Conservation (phyloP, 495 filamentous ascomycete genomes). For the Massariosphaeria phaeospora region DNA sequence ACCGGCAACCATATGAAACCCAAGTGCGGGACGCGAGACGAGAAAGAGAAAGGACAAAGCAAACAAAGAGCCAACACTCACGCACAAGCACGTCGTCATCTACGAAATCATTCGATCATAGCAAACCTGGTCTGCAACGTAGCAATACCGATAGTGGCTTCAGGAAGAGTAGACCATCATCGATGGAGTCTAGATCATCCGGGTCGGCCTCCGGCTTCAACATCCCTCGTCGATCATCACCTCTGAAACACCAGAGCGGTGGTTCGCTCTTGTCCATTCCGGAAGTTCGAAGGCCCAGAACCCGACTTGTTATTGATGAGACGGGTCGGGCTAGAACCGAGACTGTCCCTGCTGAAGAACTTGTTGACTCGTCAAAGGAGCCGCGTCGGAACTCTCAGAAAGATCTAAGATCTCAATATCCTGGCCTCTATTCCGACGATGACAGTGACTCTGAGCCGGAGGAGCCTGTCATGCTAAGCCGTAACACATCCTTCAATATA, state of each 20-base stretch:
- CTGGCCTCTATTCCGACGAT: slow-evolving; percentile 38
- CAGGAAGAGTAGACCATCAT: slow-evolving; percentile 23
- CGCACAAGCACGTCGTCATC: slow-evolving; percentile 34
- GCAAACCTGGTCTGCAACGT: slow-evolving; percentile 32
- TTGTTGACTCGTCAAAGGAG: slow-evolving; percentile 34
- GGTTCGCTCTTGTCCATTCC: slow-evolving; percentile 32
- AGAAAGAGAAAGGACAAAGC: slow-evolving; percentile 28
- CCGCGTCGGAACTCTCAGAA: slow-evolving; percentile 25
- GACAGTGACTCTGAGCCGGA: slow-evolving; percentile 35
- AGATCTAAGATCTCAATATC: slow-evolving; percentile 34
- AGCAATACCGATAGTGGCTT: slow-evolving; percentile 40
- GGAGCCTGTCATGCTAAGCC: slow-evolving; percentile 26
- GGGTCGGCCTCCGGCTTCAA: slow-evolving; percentile 17
- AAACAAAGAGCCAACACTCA: slow-evolving; percentile 31
- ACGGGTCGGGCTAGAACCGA: slow-evolving; percentile 40
- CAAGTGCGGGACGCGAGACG: slow-evolving; percentile 31
- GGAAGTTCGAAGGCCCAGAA: slow-evolving; percentile 29
- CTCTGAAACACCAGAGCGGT: slow-evolving; percentile 35
- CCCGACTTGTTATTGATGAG: slow-evolving; percentile 41
- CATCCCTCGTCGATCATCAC: slow-evolving; percentile 30
- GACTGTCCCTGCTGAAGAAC: slow-evolving; percentile 31
- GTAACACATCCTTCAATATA: slow-evolving; percentile 37
- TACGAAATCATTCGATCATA: slow-evolving; percentile 14
- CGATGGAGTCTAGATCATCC: slow-evolving; percentile 27
- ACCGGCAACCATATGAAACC: slow-evolving; percentile 34